phyloP scores from a whole-genome alignment of 345 rosid genomes.

The Corymbia maculata region DNA sequence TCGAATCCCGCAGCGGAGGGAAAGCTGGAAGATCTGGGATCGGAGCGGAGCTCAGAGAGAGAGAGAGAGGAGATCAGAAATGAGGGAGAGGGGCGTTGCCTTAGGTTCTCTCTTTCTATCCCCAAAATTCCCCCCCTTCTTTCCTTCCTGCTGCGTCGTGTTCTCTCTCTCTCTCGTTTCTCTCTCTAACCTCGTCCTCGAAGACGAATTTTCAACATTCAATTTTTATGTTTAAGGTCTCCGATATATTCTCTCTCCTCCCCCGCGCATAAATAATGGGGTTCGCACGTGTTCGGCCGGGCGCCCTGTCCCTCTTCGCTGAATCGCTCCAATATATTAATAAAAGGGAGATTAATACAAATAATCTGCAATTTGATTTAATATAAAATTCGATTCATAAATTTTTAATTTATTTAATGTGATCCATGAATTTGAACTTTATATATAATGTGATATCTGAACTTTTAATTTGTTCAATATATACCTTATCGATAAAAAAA shows the following conservation, averaged over 20 bases:
- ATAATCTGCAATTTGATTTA: too few relatives aligned
- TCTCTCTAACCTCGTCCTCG: neutral
- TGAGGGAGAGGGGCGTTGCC: neutral
- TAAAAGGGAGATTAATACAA: too few relatives aligned
- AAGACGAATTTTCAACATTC: neutral
- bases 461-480: too few relatives aligned
- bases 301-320: neutral
- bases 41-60: neutral
- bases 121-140: neutral
- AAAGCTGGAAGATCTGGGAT: neutral
- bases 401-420: too few relatives aligned
- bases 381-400: too few relatives aligned
- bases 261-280: neutral
- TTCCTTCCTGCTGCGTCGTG: neutral
- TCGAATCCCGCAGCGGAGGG: neutral
- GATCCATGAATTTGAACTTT: too few relatives aligned
- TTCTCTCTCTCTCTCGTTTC: neutral
- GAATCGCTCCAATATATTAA: too few relatives aligned
- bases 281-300: neutral
- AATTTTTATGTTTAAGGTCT: neutral
- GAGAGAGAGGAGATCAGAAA: neutral
- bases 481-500: too few relatives aligned
- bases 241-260: neutral
- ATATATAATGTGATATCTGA: too few relatives aligned
- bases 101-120: neutral